Evolutionary conservation across 2,329 filamentous ascomycete genomes (phyloP), one percentile per base, ranked within the genome.

Genomic region (Arthrinium puccinioides): DNA sequence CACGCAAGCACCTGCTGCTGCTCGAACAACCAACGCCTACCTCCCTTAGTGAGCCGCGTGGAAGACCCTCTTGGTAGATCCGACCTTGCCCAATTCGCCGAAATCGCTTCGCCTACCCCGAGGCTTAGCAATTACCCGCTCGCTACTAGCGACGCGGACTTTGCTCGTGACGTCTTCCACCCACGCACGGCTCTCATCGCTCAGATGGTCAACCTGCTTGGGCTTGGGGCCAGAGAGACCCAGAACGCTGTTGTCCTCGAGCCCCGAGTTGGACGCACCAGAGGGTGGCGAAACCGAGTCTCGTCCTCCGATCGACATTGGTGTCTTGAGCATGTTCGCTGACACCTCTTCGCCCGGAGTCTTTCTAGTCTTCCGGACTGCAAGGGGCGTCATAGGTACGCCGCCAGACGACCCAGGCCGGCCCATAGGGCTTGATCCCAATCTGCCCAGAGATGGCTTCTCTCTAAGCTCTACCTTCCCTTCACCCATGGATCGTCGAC

Each of bases 141-240:
- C 79, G 39, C 74, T 74, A 52, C 81, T 85, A 42, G 79, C 83
- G 32, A 79, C 71, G 41, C 82, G 75, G 27, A 88, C 86, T 54
- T 86, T 83, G 52, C 86, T 82, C 62, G 87, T 82, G 65, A 92
- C 83, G 44, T 79, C 85, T 57, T 89, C 82, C 9, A 92, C 83
- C 86, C 86, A 92, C 26, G 81, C 79, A 40, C 78, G 70, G 53
- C 82, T 86, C 59, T 88, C 81, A 38, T 81, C 78, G 39, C 79
- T 84, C 63, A 79, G 84, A 10, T 77, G 74, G 10, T 77, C 74
- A 7, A 76, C 71, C 46, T 73, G 75, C 57, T 76, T 82, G 24
- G 72, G 69, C 32, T 73, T 76, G 2, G 84, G 84, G 0, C 84
- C 84, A 0, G 83, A 82, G 33, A 88, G 74, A 5, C 84, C 83